Percentiles rank a stretch among this genome's conserved stretches.
These are phyloP conservation scores for Hanseniaspora sp. DNA, from an alignment of 1,139 yeast genomes.

Conservation along the genomic window DNA sequence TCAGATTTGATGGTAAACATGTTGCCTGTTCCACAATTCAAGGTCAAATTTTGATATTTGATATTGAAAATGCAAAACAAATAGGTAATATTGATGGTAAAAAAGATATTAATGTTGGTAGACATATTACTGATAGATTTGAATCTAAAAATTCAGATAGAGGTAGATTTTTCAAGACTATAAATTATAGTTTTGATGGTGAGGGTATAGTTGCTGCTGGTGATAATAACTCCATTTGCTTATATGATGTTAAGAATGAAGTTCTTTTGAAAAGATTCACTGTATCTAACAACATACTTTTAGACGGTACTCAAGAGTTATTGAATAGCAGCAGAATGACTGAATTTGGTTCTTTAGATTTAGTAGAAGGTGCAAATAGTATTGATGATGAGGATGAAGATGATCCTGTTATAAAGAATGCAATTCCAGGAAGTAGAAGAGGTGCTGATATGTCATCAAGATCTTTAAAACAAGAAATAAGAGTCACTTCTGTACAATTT, in stretches of 20 bases:
- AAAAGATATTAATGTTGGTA: constrained; percentile 77
- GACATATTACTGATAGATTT: constrained; percentile 73
- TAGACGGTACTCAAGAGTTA: constrained; percentile 76
- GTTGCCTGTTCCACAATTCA: constrained; percentile 81
- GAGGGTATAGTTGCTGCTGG: constrained; percentile 83
- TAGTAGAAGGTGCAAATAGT: constrained; percentile 81
- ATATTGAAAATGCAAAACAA: constrained; percentile 71
- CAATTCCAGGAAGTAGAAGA: constrained; percentile 78
- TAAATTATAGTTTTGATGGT: constrained; percentile 85
- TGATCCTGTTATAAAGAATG: constrained; percentile 34
- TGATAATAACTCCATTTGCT: constrained; percentile 77
- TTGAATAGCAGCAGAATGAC: constrained; percentile 75
- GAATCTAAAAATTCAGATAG: constrained; percentile 70
- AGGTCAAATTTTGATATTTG: constrained; percentile 78
- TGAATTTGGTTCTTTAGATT: constrained; percentile 76
- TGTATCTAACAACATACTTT: constrained; percentile 77
- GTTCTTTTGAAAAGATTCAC: constrained; percentile 71
- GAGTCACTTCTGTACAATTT: constrained; percentile 66
- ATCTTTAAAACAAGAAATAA: constrained; percentile 63
- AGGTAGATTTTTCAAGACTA: constrained; percentile 70
- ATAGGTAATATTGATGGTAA: constrained; percentile 75
- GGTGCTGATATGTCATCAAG: constrained; percentile 79
- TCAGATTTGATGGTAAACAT: constrained; percentile 88
- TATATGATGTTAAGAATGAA: constrained; percentile 80
- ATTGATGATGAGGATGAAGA: constrained; percentile 71